A percentile compares a stretch with the other conserved stretches of the same genome.
phyloP scores from a whole-genome alignment of 805 yeast genomes.

The Metschnikowia similis region DNA sequence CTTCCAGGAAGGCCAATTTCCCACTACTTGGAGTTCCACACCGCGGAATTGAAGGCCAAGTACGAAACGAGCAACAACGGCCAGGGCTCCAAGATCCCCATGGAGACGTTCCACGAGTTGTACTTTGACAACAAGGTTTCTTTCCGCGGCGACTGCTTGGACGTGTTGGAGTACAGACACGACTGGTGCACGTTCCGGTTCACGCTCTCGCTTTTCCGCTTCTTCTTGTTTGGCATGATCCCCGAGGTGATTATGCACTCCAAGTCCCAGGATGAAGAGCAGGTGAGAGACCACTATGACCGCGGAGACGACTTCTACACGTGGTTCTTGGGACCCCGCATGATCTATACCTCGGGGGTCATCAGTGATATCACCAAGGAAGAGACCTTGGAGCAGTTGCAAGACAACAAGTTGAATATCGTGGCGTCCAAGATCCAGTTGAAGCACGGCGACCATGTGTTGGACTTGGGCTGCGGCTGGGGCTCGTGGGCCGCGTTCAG shows the following conservation, averaged over 20 bases:
- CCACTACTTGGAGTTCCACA: conserved; percentile 77
- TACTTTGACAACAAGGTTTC: conserved; percentile 80
- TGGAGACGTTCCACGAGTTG: conserved; percentile 88
- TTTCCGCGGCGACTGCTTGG: conserved; percentile 84
- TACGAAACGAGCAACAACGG: conserved; percentile 56
- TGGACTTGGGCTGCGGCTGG: conserved; percentile 95
- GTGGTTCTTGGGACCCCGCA: conserved; percentile 92
- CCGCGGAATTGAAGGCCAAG: conserved; percentile 59
- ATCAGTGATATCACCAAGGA: conserved; percentile 64
- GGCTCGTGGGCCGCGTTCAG: conserved; percentile 87
- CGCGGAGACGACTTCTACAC: conserved; percentile 94
- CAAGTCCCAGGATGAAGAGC: conserved; percentile 92
- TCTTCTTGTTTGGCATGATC: conserved; percentile 79
- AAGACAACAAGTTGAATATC: conserved; percentile 83
- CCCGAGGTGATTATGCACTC: conserved; percentile 93
- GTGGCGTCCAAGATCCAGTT: conserved; percentile 85
- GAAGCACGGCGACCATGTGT: conserved; percentile 64
- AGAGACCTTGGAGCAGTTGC: conserved; percentile 75
- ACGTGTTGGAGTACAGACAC: conserved; percentile 79
- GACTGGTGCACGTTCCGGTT: conserved; percentile 86
- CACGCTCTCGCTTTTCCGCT: conserved; percentile 72
- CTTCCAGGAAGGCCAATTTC: conserved; percentile 76
- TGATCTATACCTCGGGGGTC: conserved; percentile 88
- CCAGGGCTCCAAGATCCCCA: conserved; percentile 69
- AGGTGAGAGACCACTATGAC: conserved; percentile 92